These are phyloP conservation scores for Citeromyces matritensis DNA, from an alignment of 805 yeast genomes.

Conservation along the genomic window DNA sequence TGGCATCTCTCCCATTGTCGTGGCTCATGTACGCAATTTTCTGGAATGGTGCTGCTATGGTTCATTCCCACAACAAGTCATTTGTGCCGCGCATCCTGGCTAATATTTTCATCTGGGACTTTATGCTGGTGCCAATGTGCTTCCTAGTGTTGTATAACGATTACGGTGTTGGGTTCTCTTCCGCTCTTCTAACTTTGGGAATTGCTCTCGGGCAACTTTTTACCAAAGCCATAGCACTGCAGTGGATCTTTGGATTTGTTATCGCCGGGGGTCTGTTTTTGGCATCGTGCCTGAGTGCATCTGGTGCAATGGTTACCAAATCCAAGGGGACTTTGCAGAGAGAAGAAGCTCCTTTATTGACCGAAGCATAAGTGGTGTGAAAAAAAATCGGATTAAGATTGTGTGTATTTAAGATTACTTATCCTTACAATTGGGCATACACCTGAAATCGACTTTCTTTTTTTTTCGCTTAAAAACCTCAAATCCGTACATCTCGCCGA, in stretches of 20 bases:
- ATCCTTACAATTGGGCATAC: too few relatives aligned
- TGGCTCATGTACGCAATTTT: constrained; percentile 64
- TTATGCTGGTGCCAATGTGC: constrained; percentile 46
- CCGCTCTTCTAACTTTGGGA: constrained; percentile 45
- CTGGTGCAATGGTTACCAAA: constrained; percentile 14
- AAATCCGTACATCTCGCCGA: too few relatives aligned
- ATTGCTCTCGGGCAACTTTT: constrained; percentile 58
- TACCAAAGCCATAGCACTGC: constrained; percentile 58
- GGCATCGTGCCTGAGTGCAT: constrained; percentile 29
- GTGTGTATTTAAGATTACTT: too few relatives aligned
- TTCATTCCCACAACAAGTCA: constrained; percentile 37
- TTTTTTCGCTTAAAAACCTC: too few relatives aligned
- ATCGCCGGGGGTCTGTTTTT: constrained; percentile 45
- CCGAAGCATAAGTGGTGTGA: constrained; percentile 4
- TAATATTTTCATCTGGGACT: constrained; percentile 66
- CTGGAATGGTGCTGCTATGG: constrained; percentile 77
- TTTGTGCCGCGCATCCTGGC: constrained; percentile 55
- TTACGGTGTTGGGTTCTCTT: constrained; percentile 52
- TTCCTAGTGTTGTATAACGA: constrained; percentile 49
- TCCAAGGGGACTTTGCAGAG: constrained; percentile 3
- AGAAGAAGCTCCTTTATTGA: constrained; percentile 18
- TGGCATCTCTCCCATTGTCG: constrained; percentile 54
- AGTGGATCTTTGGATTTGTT: constrained; percentile 72
- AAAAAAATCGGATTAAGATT: too few relatives aligned
- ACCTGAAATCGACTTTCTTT: too few relatives aligned